Base-by-base conservation (phyloP, 1,284 basidiomycete genomes). In the Porogramme epimiltina region DNA sequence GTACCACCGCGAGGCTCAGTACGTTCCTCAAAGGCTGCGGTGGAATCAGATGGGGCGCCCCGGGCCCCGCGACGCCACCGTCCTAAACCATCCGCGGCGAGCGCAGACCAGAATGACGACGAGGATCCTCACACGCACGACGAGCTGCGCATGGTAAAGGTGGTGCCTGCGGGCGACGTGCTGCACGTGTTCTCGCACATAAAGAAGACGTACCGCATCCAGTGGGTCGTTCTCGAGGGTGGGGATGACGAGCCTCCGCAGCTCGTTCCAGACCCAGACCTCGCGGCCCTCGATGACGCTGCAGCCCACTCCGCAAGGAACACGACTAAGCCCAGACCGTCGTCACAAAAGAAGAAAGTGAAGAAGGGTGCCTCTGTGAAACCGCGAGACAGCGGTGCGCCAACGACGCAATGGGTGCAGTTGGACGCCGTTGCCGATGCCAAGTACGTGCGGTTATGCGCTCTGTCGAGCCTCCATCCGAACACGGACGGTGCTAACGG, bases 111-210 rank as follows among this genome's bases (percentile, higher is more conserved):
- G 6, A 16, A 13, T 37, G 34, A 22, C 33, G 20, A 25, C 38
- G 22, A 33, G 13, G 20, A n/a, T 8, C 16, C 31, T 25, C 15
- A 16, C 26, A 34, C 53, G n/a, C n/a, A n/a, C 3, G 51, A 33
- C 6, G 45, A 49, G 34, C 51, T 75, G 44, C 70, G 64, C 25
- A 76, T 87, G 33, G 66, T 70, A 34, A 70, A 75, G 47, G 73
- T 85, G 45, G 72, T 73, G 50, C 71, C 75, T 16, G 79, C 73
- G 19, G 85, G 87, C 16, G 82, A 87, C 52, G 83, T 96, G 28
- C 60, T 85, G 1, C 95, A 97, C 65, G 75, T 93, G 47, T 98
- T 97, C 72, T 92, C 89, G 2, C 95, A 98, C 68, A 91, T 97
- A 65, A 84, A 80, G 62, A 93, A 96, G 74, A 93, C 89, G 9